Base-by-base conservation (phyloP, 179 eudicot genomes). In the Pouteria campechiana region DNA sequence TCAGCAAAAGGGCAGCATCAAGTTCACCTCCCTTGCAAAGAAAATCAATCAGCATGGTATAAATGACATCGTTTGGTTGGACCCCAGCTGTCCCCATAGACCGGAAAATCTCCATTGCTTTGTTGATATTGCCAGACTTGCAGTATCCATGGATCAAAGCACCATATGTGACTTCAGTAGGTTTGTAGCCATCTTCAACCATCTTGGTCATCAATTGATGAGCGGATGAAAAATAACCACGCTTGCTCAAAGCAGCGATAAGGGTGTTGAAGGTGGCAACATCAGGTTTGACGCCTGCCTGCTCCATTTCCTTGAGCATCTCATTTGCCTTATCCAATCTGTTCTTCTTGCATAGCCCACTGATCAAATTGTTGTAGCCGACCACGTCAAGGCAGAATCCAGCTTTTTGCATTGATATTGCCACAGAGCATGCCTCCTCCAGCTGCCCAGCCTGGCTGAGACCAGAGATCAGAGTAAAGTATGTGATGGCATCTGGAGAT, bases 121-220 rank as follows among this genome's bases (percentile, higher is more conserved):
- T 75, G 6, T 70, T 63, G 8, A 74, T 52, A 41, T 76, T 42
- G 38, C 73, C 90, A 0, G 31, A 60, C 41, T 30, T 44, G 44
- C 96, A 76, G 54, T 57, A 79, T 0, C 68, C 81, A 18, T 76
- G 63, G 50, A 87, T 76, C 8, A 87, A 48, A 24, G 79, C 62
- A 37, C 83, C 93, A 42, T 57, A 82, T 13, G 96, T 87, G 51
- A 72, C 70, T 41, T 79, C 76, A 29, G 78, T 76, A 6, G 90
- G 86, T 41, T 37, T 37, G 25, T 74, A 16, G 8, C 72, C 75
- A 17, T 68, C 74, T 10, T 28, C 25, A 0, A 67, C 37, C 98
- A 90, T 90, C 49, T 63, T 62, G 49, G 34, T 65, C 49, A 81
- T 63, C 13, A 82, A 22, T 34, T 17, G 56, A 19, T 50, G 70